Percentiles rank a stretch among this genome's conserved stretches.
phyloP scores from a whole-genome alignment of 768 basidiomycete species.

The Hypsizygus marmoreus region DNA sequence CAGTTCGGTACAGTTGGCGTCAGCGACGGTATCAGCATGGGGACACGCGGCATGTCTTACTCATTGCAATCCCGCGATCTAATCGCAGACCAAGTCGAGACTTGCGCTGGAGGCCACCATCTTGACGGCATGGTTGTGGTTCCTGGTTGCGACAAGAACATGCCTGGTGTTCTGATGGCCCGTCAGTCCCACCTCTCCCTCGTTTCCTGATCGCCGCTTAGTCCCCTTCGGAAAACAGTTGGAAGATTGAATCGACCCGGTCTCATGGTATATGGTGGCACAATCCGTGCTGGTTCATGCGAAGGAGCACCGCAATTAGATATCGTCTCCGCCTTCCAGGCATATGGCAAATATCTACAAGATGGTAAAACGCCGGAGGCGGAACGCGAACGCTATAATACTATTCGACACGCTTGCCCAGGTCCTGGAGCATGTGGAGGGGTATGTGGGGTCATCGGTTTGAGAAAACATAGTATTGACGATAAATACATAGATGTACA shows the following conservation, averaged over 20 bases:
- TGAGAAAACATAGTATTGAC: background rate
- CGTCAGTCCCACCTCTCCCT: conserved; percentile 48
- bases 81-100: conserved; percentile 97
- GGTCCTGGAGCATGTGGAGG: conserved; percentile 98
- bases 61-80: conserved; percentile 98
- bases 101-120: conserved; percentile 95
- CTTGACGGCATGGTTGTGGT: conserved; percentile 97
- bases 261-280: conserved; percentile 97
- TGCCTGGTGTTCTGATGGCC: conserved; percentile 99
- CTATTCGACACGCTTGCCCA: conserved; percentile 93
- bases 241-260: conserved; percentile 95
- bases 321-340: conserved; percentile 96
- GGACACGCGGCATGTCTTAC: conserved; percentile 89
- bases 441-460: conserved; percentile 47
- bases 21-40: conserved; percentile 99
- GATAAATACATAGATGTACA: conserved; percentile 75
- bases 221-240: conserved; percentile 48
- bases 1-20: conserved; percentile 98
- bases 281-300: conserved; percentile 91
- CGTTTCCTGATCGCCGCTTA: conserved; percentile 20
- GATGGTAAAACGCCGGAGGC: conserved; percentile 84
- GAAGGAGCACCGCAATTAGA: conserved; percentile 87
- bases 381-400: conserved; percentile 82
- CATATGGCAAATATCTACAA: conserved; percentile 93
- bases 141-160: conserved; percentile 99